These are phyloP conservation scores for Calendula officinalis DNA, from an alignment of 129 eudicot genomes.

Conservation along the genomic window DNA sequence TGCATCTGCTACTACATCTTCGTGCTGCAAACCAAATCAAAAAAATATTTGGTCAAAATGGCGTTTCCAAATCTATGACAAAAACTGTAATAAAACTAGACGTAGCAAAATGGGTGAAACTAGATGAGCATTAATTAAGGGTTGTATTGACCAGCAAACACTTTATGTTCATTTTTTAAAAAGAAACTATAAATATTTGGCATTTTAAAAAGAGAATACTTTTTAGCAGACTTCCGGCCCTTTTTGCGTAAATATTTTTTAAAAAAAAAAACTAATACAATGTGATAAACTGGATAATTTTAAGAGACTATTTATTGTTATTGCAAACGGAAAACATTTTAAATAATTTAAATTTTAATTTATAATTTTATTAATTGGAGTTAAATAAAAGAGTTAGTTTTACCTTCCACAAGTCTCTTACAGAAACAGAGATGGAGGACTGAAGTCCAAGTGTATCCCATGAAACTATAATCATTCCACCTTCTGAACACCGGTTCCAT, in stretches of 20 bases:
- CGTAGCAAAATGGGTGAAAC: neutral
- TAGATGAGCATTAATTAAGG: neutral
- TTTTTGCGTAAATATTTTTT: neutral
- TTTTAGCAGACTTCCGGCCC: neutral
- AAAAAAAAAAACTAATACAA: neutral
- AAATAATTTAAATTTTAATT: neutral
- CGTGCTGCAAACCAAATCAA: slow-evolving; percentile 46
- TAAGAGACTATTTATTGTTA: neutral
- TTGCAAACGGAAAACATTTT: neutral
- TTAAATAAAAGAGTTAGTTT: neutral
- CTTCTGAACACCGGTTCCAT: slow-evolving; percentile 80
- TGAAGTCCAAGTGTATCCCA: slow-evolving; percentile 76
- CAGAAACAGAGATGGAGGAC: slow-evolving; percentile 49
- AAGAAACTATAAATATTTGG: no score
- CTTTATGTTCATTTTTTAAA: neutral
- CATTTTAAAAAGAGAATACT: neutral
- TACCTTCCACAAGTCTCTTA: slow-evolving; percentile 94
- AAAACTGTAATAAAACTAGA: neutral
- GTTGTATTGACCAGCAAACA: neutral
- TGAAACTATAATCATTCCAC: slow-evolving; percentile 49
- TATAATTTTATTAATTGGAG: neutral
- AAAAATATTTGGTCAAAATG: neutral
- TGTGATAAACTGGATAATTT: neutral
- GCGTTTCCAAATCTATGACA: neutral
- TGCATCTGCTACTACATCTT: slow-evolving; percentile 40